Base-by-base conservation (phyloP, 1,284 basidiomycete genomes). In the Schizophyllum amplum region DNA sequence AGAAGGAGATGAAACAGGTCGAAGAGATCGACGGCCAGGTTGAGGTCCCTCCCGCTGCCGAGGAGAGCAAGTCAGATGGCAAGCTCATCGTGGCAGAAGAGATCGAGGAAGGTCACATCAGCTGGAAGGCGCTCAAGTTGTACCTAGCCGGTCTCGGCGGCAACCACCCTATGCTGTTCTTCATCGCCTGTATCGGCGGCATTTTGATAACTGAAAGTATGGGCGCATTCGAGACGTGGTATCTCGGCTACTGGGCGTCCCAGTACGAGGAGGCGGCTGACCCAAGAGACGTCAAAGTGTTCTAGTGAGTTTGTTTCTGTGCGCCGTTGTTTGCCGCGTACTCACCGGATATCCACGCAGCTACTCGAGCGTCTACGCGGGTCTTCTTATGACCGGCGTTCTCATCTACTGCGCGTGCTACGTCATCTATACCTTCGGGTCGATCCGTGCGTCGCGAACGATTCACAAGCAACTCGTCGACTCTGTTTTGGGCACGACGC, bases 11-110 rank as follows among this genome's bases (percentile, higher is more conserved):
- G 9, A 75, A 79, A 52, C 60, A 63, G 70, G 27, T 69, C 68
- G 24, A 69, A 67, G 26, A 50, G 4, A 24, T 50, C 5, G 70
- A 73, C 51, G 63, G 59, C 11, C 60, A 64, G 42, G 15, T 48
- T 1, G 27, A 23, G 7, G 25, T n/a, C 51, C 22, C 50, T 26
- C 46, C 50, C 47, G 57, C 55, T 1, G 54, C 55, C 13, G 33
- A 42, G 17, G 47, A 46, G 24, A 42, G 5, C 52, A 54, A 80
- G 66, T 66, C 73, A 1, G 80, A 81, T 4, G 71, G 83, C 51
- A 87, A 86, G 68, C 74, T 88, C 11, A 75, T 87, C 50, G 83
- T 87, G 61, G 84, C 86, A 57, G 86, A 88, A 67, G 78, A 80
- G 60, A 72, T 84, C 3, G 84, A 81, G 0, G 76, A 80, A 2